Base-by-base conservation (phyloP, 2,329 filamentous ascomycete genomes). In the Pestalotiopsis sp. region DNA sequence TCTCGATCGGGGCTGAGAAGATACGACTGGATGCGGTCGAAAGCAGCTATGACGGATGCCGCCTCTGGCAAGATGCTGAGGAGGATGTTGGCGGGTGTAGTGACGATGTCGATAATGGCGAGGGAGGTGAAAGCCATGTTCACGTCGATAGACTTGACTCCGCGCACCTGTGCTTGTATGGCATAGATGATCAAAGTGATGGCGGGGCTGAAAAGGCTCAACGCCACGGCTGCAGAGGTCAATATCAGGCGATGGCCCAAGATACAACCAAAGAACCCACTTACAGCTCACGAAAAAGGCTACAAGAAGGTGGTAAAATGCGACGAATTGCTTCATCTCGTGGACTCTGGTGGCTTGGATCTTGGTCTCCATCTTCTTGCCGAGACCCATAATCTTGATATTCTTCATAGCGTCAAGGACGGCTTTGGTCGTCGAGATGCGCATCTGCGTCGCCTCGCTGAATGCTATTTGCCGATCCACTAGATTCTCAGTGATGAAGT, bases 321-420 rank as follows among this genome's bases (percentile, higher is more conserved):
- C 31, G 57, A 60, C 31, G 12, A 60, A 14, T 36, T 27, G 23
- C 31, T 60, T 36, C 23, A 60, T 60, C 20, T 60, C 57, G 31
- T 60, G 57, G 23, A 27, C 57, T 17, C 57, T 27, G 12, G 57
- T 36, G 57, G 57, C 57, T 36, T 60, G 25, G 23, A 60, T 60
- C 57, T 60, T 60, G 57, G 20, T 6, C 57, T 27, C 31, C 57
- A 60, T 60, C 17, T 31, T 60, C 31, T 60, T 36, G 57, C 23
- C 57, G 13, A 60, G 31, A 17, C 57, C 57, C 57, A 60, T 60
- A 27, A 60, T 60, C 57, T 60, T 60, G 57, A 60, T 60, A 60
- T 31, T 60, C 31, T 36, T 60, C 57, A 60, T 60, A 36, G 57
- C 23, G 11, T 60, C 57, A 60, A 60, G 57, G 17, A 60, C 17